Conservation (phyloP, 225 moss, liverwort and hornwort genomes). For the Polytrichum formosum region DNA sequence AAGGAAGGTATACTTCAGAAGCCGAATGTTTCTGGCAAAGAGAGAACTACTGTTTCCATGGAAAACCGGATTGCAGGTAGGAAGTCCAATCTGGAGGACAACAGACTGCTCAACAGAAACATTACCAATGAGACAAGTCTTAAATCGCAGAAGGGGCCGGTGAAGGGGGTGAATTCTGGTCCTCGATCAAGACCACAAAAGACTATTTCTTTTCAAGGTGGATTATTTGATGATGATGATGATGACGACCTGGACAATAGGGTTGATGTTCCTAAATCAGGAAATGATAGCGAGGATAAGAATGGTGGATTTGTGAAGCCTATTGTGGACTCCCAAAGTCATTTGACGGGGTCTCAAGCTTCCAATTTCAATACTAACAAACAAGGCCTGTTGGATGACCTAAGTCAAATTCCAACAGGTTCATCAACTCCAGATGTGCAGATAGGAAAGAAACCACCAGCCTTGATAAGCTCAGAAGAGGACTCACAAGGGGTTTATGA, state of each 20-base stretch:
- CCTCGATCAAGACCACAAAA: slow-evolving; percentile 11
- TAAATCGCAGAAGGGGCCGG: slow-evolving; percentile 24
- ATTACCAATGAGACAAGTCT: slow-evolving; percentile 21
- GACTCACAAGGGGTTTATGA: slow-evolving; percentile 21
- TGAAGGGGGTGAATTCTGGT: slow-evolving; percentile 6
- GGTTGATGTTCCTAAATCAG: slow-evolving; percentile 29
- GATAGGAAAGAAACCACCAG: too few relatives aligned
- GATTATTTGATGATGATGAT: slow-evolving; percentile 76
- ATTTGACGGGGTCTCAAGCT: slow-evolving; percentile 29
- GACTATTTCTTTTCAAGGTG: slow-evolving; percentile 55
- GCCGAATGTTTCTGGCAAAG: slow-evolving; percentile 13
- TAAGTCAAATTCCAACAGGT: slow-evolving; percentile 24
- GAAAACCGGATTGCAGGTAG: slow-evolving; percentile 25
- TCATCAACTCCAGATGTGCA: background rate
- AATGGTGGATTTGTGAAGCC: slow-evolving; percentile 2
- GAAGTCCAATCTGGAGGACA: slow-evolving; percentile 24
- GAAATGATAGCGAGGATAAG: slow-evolving; percentile 21
- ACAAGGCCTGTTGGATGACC: slow-evolving; percentile 60
- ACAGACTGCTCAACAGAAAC: slow-evolving; percentile 22
- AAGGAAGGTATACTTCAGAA: slow-evolving; percentile 19
- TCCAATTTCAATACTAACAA: slow-evolving; percentile 26
- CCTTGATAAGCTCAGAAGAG: background rate
- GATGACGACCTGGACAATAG: slow-evolving; percentile 28
- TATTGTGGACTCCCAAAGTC: slow-evolving; percentile 21
- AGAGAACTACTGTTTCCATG: slow-evolving; percentile 9